These are phyloP conservation scores for Ogataea degrootiae DNA, from an alignment of 805 yeast species.

Conservation along the genomic window DNA sequence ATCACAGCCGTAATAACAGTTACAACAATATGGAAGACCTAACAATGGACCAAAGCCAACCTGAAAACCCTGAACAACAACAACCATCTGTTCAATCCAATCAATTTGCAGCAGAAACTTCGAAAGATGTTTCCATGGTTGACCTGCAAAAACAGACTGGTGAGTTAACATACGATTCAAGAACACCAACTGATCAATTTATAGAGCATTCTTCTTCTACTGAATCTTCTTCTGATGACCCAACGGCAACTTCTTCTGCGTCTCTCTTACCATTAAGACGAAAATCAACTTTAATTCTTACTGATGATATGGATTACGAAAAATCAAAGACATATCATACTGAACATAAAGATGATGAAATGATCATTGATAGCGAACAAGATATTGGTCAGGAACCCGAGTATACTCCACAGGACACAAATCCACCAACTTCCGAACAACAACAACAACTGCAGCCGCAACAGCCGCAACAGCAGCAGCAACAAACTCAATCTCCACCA, in stretches of 20 bases:
- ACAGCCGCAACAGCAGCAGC: slow-evolving; percentile 2
- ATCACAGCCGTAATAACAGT: no score
- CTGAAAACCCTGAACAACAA: background rate
- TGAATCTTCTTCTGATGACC: background rate
- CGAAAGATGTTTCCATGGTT: slow-evolving; percentile 33
- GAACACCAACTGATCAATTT: slow-evolving; percentile 6
- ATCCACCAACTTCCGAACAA: slow-evolving; percentile 3
- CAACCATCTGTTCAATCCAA: background rate
- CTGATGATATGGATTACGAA: slow-evolving; percentile 61
- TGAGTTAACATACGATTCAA: slow-evolving; percentile 1
- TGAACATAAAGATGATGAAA: slow-evolving; percentile 27
- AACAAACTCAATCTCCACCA: background rate
- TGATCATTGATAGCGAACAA: slow-evolving; percentile 24
- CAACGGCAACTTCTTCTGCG: background rate
- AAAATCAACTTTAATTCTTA: slow-evolving; percentile 66
- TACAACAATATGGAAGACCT: no score
- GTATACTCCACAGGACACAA: slow-evolving; percentile 10
- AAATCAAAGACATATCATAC: slow-evolving; percentile 37
- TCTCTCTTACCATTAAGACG: slow-evolving; percentile 38
- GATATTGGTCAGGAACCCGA: slow-evolving; percentile 22
- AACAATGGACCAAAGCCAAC: background rate
- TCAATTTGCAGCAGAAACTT: slow-evolving; percentile 4
- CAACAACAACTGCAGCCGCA: slow-evolving; percentile 7
- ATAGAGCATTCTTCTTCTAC: slow-evolving; percentile 9
- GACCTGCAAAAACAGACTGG: slow-evolving; percentile 23